Conservation (phyloP, 192 early-diverging fungal species). For the Endogone sp. region DNA sequence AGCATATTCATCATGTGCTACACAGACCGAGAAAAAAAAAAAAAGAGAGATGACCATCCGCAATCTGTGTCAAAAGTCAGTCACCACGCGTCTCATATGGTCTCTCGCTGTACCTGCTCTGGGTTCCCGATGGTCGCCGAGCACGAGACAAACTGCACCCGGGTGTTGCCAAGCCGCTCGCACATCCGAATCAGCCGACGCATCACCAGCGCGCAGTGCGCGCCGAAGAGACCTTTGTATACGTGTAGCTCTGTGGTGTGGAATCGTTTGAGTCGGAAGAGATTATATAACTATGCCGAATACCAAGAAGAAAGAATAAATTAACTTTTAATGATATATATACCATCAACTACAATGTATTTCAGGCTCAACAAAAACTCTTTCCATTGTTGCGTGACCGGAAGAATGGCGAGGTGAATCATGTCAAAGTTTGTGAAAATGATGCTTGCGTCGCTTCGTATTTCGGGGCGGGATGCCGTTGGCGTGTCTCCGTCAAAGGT, state of each 20-base stretch:
- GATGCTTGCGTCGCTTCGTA: slow-evolving; percentile 49
- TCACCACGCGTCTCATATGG: slow-evolving; percentile 53
- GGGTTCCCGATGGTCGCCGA: slow-evolving; percentile 35
- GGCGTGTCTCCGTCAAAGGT: slow-evolving; percentile 70
- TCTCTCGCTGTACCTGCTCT: slow-evolving; percentile 32
- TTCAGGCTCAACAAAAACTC: slow-evolving; percentile 47
- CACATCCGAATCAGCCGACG: slow-evolving; percentile 59
- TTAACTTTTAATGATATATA: not conserved
- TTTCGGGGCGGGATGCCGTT: slow-evolving; percentile 28
- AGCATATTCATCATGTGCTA: slow-evolving; percentile 33
- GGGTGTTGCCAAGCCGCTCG: slow-evolving; percentile 36
- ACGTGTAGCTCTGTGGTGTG: slow-evolving; percentile 57
- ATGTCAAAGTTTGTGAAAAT: slow-evolving; percentile 86
- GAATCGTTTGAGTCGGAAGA: not conserved
- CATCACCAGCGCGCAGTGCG: slow-evolving; percentile 61
- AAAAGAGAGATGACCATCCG: not conserved
- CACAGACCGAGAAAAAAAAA: not conserved
- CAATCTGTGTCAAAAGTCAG: not conserved
- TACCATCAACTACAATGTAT: slow-evolving; percentile 66
- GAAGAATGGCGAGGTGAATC: slow-evolving; percentile 66
- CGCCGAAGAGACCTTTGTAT: slow-evolving; percentile 64
- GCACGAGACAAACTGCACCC: slow-evolving; percentile 59
- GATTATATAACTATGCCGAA: no score
- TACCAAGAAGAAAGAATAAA: no score
- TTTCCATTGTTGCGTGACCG: slow-evolving; percentile 50